These are phyloP conservation scores for Acmispon strigosus DNA, from an alignment of 306 rosid species.

Conservation along the genomic window DNA sequence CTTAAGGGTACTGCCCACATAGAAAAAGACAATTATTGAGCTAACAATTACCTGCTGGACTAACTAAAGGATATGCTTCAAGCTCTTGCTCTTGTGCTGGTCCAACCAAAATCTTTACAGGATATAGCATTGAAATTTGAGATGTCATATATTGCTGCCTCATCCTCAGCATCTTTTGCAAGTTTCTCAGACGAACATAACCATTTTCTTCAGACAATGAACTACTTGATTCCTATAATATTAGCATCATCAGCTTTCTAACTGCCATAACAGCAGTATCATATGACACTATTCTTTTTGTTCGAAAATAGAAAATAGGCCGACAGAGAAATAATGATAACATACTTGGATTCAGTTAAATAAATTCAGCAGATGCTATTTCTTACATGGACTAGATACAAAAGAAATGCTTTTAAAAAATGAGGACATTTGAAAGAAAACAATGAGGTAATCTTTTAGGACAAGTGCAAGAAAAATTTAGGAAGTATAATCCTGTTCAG, in stretches of 20 bases:
- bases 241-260: slow-evolving; percentile 22
- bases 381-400: background rate
- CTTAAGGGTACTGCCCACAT: background rate
- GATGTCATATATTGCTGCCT: slow-evolving; percentile 78
- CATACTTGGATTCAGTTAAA: background rate
- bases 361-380: background rate
- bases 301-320: background rate
- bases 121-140: slow-evolving; percentile 81
- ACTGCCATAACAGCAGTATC: slow-evolving; percentile 14
- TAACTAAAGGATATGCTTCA: slow-evolving; percentile 76
- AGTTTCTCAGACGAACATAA: slow-evolving; percentile 49
- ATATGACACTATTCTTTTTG: background rate
- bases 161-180: slow-evolving; percentile 57
- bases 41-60: slow-evolving; percentile 47
- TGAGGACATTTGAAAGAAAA: background rate
- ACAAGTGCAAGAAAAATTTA: background rate
- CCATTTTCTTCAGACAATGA: slow-evolving; percentile 60
- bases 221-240: slow-evolving; percentile 55
- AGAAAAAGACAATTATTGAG: background rate
- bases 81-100: slow-evolving; percentile 92
- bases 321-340: background rate
- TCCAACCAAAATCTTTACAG: slow-evolving; percentile 68
- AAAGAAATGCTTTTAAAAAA: background rate
- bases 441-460: background rate
- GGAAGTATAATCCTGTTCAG: background rate